Base-by-base conservation (phyloP, 495 filamentous ascomycete genomes). In the Hyaloscypha finlandica region DNA sequence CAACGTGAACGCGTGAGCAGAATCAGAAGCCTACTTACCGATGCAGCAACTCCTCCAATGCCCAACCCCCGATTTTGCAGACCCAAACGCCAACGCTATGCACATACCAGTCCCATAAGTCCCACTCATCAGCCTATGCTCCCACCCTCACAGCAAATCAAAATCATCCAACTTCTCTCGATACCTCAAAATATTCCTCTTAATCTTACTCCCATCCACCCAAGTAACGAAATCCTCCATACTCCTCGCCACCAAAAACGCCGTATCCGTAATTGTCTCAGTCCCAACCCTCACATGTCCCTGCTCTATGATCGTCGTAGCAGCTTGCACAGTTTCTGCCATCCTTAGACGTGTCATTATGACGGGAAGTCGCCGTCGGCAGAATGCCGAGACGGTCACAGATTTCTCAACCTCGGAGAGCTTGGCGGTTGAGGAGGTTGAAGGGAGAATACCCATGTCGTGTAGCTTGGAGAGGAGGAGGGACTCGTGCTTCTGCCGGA, bases 141-240 rank as follows among this genome's bases (percentile, higher is more conserved):
- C 30, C 29, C 32, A 20, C 25, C 56, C 32, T 79, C 65, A 96
- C 71, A 97, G 80, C 71, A 97, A 81, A 81, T 98, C 96, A 74
- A 94, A 98, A 79, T 99, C 95, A 81, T 99, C 95, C 80, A 97
- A 76, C 80, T 97, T 92, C 77, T 97, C 92, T 66, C 93, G 87
- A 75, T 98, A 99, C 74, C 88, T 89, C 86, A 96, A 86, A 64
- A 97, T 94, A 71, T 90, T 94, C 74, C 90, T 84, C 88, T 95
- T 97, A 80, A 98, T 97, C 90, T 97, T 97, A 76, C 90, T 94
- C 60, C 90, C 90, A 70, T 96, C 92, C 33, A 94, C 91, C 95
- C 95, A 99, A 4, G 95, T 98, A 30, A 99, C 90, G 66, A 94
- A 97, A 77, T 99, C 95, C 80, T 98, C 95, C 88, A 97, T 90